A percentile compares a stretch with the other conserved stretches of the same genome.
Conservation (phyloP, 1,284 basidiomycete species). For the Ustilago curta region DNA sequence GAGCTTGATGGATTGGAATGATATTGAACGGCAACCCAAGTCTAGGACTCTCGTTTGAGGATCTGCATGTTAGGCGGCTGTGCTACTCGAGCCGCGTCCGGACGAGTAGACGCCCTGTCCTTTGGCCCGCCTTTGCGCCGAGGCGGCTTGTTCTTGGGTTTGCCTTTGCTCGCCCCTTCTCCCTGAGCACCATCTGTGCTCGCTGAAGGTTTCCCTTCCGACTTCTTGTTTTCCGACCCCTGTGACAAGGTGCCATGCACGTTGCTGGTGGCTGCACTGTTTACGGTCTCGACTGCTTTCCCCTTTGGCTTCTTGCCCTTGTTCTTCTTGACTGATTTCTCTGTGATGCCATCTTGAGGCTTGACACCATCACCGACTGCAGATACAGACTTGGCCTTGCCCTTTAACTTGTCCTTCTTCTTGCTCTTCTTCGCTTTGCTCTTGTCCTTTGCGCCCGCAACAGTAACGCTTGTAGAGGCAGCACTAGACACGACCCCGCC, state of each 20-base stretch:
- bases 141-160: constrained; percentile 13
- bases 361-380: constrained; percentile 2
- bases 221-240: constrained; percentile 7
- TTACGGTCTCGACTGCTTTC: constrained; percentile 6
- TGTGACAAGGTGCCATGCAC: not conserved
- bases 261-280: not conserved
- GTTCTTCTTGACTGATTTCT: constrained; percentile 6
- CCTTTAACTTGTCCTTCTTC: constrained; percentile 31
- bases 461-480: not conserved
- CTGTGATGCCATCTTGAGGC: not conserved
- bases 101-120: not conserved
- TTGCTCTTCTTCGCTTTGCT: constrained; percentile 11
- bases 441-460: constrained; percentile 4
- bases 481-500: not conserved
- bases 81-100: not conserved
- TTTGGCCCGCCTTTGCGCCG: constrained; percentile 5
- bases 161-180: not conserved
- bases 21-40: not conserved
- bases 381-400: constrained; percentile 7
- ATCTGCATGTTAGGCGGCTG: constrained; percentile 29
- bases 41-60: constrained; percentile 24
- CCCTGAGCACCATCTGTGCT: constrained; percentile 1
- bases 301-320: constrained; percentile 17
- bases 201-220: not conserved
- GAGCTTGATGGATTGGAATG: not conserved